Evolutionary conservation across 495 filamentous ascomycete species (phyloP).

Genomic region (Trypethelium eluteriae): DNA sequence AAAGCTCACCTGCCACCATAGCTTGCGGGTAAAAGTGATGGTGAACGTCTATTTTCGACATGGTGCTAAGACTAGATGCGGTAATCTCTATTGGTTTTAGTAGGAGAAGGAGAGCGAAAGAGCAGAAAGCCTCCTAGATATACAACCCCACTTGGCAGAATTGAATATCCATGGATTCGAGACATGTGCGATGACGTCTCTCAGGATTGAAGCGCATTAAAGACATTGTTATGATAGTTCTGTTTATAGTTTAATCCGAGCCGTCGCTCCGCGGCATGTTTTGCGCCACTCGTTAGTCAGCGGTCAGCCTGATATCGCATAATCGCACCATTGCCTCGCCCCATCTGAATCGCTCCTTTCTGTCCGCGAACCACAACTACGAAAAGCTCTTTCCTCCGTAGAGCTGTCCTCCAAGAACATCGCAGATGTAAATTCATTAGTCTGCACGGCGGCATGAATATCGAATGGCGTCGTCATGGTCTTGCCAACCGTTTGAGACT

Average conservation of each 20-base stretch:
- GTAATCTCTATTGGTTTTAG: no score
- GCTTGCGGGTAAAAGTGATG: constrained; percentile 41
- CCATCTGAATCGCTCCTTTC: background rate
- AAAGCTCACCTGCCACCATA: constrained; percentile 35
- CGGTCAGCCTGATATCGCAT: background rate
- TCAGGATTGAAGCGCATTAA: no score
- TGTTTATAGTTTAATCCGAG: no score
- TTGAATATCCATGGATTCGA: no score
- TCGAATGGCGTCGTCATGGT: background rate
- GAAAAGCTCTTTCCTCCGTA: background rate
- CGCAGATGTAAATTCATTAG: background rate
- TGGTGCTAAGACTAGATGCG: background rate
- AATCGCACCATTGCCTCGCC: background rate
- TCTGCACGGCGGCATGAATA: background rate
- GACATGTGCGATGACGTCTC: no score
- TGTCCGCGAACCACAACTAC: background rate
- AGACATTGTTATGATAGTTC: no score
- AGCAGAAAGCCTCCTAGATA: no score
- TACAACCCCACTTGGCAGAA: no score
- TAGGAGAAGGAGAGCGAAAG: no score
- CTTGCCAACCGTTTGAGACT: background rate
- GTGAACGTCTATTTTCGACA: constrained; percentile 39
- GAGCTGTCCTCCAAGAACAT: background rate
- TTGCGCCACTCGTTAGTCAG: background rate
- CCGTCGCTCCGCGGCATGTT: no score